Base-by-base conservation (phyloP, 2,329 filamentous ascomycete species). In the Exophiala phaeomuriformis region DNA sequence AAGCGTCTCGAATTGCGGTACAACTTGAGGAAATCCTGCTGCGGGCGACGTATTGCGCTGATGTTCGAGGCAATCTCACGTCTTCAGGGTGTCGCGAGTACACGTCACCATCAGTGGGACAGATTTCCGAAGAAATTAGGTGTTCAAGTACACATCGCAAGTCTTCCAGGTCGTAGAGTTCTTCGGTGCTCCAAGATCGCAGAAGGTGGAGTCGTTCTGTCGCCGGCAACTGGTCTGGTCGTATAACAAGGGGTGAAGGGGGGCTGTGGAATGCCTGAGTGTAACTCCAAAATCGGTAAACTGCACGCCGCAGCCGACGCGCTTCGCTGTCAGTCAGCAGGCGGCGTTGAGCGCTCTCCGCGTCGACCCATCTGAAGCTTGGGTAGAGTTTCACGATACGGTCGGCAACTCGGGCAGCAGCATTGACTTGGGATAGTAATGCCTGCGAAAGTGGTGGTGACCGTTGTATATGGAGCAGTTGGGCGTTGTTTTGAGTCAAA, bases 241-340 rank as follows among this genome's bases (percentile, higher is more conserved):
- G 77, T 30, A 71, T 68, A 42, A 75, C 73, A 30, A 80, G 77
- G 2, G 76, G 69, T 59, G 79, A 73, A 4, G 67, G 61, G n/a
- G 66, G 66, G 52, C 71, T 79, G 65, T 83, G 77, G 63, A 83
- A 83, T 30, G 80, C 79, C 45, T 75, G 72, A 12, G 73, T 71
- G 64, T 80, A 83, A 5, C 82, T 73, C 81, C 81, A 83, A 7
- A 80, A 67, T 5, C 81, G 75, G 63, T 83, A 84, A 6, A 82
- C 67, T 6, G 81, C 80, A 39, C 79, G 73, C 7, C 80, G 74
- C 7, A 83, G 63, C 4, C 70, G 69, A 47, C 73, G 75, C 2
- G 75, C 72, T 63, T 84, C 81, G 1, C 69, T 56, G 35, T 59
- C 55, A 0, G 71, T 75, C 45, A 84, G 67, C 2, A 78, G 71